A percentile compares a stretch with the other conserved stretches of the same genome.
These are phyloP conservation scores for Teunomyces pallodes DNA, from an alignment of 805 yeast genomes.

Conservation along the genomic window DNA sequence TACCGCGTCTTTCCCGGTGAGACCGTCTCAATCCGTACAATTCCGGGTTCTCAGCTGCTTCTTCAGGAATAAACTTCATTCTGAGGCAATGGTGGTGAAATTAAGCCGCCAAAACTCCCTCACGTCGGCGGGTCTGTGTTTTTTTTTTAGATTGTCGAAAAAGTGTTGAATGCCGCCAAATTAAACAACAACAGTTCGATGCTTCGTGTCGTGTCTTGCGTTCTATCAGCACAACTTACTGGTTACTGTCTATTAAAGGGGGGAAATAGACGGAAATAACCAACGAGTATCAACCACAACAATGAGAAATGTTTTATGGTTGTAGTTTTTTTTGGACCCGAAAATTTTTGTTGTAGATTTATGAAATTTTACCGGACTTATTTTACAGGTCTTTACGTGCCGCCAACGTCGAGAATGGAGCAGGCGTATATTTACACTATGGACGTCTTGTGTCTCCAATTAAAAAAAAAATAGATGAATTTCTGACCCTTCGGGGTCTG, in stretches of 20 bases:
- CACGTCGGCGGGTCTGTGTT: not conserved
- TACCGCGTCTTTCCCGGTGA: slow-evolving; percentile 52
- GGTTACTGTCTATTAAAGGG: not conserved
- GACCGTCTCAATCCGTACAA: slow-evolving; percentile 82
- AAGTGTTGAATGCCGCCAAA: not conserved
- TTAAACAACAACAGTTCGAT: not conserved
- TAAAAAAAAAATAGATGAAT: no score
- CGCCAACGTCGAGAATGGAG: no score
- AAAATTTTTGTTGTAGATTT: not conserved
- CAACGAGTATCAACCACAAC: not conserved
- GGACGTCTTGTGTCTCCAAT: no score
- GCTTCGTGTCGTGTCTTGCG: not conserved
- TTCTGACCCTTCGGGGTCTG: no score
- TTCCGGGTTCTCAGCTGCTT: slow-evolving; percentile 69
- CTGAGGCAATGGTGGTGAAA: not conserved
- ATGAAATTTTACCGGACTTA: no score
- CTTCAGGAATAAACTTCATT: slow-evolving; percentile 39
- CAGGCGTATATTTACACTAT: no score
- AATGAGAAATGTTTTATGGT: not conserved
- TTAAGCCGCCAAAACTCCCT: not conserved
- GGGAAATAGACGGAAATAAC: not conserved
- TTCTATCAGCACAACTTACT: not conserved
- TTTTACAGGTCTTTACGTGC: no score
- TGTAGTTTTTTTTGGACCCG: not conserved
- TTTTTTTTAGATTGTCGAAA: not conserved